Base-by-base conservation (phyloP, 2,329 filamentous ascomycete species). In the Trichoderma sp. region DNA sequence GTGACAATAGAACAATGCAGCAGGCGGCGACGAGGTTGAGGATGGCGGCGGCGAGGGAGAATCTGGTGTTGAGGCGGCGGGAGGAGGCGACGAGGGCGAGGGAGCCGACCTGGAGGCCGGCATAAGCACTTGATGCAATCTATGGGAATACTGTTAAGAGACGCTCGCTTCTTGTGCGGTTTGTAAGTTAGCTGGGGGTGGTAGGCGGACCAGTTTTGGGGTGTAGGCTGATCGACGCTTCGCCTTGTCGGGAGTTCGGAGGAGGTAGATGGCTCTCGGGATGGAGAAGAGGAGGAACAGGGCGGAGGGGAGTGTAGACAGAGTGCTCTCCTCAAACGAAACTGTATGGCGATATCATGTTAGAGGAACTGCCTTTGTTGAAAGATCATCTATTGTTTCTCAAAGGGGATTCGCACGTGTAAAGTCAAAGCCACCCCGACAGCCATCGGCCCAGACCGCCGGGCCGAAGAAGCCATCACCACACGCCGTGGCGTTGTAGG, bases 361-460 rank as follows among this genome's bases (percentile, higher is more conserved):
- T 26, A 74, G 68, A 34, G 43, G 52, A 3, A 26, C 34, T n/a
- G 19, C 7, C 15, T 39, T n/a, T 15, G 17, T 10, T 30, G 7
- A 30, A n/a, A 24, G 1, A 30, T 15, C 10, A 3, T n/a, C 0
- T 30, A 10, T 10, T 10, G 5, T 1, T 5, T 14, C 24, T n/a
- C 7, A 2, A 1, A 6, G 41, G 12, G 34, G 7, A 14, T 34
- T 21, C 70, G 56, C 58, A 74, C 74, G 56, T n/a, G 73, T 74
- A 54, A 75, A 74, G 51, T 75, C 74, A 15, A 75, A 75, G 1
- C 74, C 74, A 5, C 72, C 73, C 14, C 74, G 72, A 68, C 74
- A 75, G 19, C 69, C 72, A 24, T 73, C 63, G 3, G 68, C 63
- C 70, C 67, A 71, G 15, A 75, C 70, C 19, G 68, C 69, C 14